Evolutionary conservation across 1,284 basidiomycete genomes (phyloP).

Genomic region (Athelia psychrophila): DNA sequence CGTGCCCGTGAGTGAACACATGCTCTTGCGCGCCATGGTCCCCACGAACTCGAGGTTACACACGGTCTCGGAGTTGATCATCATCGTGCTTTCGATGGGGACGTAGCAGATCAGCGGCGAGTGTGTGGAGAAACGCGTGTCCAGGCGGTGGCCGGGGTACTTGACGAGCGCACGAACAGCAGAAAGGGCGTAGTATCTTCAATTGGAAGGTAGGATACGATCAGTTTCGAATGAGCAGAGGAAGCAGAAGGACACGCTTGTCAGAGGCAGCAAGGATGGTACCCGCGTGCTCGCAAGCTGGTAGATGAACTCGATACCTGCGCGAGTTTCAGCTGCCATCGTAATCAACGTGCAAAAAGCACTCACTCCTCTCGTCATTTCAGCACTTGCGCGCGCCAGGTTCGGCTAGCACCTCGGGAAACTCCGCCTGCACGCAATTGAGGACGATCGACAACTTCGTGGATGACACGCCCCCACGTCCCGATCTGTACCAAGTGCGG

Average conservation of each 20-base stretch:
- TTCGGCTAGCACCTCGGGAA: constrained; percentile 62
- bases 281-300: constrained; percentile 72
- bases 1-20: too few species aligned
- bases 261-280: constrained; percentile 72
- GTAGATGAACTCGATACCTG: constrained; percentile 76
- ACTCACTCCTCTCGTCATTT: constrained; percentile 73
- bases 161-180: too few species aligned
- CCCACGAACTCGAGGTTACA: too few species aligned
- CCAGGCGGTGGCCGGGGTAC: too few species aligned
- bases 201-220: too few species aligned
- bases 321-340: constrained; percentile 14
- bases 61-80: too few species aligned
- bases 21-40: too few species aligned
- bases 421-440: constrained; percentile 73
- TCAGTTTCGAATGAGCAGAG: too few species aligned
- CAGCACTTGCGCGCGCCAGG: constrained; percentile 76
- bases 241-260: constrained; percentile 72
- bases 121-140: too few species aligned
- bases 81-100: too few species aligned
- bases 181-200: too few species aligned
- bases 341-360: constrained; percentile 1
- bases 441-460: constrained; percentile 60
- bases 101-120: too few species aligned
- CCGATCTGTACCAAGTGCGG: constrained; percentile 53
- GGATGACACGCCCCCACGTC: constrained; percentile 47